Evolutionary conservation across 345 rosid genomes (phyloP), one percentile per base, ranked within the genome.

Genomic region (Arabidopsis suecica): DNA sequence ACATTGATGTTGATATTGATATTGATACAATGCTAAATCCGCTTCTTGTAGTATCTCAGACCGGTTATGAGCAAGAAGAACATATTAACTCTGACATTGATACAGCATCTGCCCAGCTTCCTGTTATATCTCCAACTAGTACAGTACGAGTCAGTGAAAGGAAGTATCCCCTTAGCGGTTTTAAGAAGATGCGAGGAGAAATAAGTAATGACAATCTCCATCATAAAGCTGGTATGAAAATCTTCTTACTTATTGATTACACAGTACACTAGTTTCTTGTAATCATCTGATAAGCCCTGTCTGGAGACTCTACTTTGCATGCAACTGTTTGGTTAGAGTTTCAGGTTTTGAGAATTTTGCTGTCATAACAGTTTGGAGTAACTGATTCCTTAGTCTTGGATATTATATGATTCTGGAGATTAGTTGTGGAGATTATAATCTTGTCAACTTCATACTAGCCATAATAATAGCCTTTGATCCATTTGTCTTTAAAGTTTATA

Each of bases 81-180:
- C 61, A 59, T 41, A 23, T 23, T 72, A 65, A 65, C 23, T 72
- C 72, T 72, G 77, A 65, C 7, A 69, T 56, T 70, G 71, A 55
- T 49, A 63, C 71, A 69, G 45, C 38, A 48, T 56, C 66, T 18
- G 53, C 53, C 20, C 76, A 55, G 45, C 37, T 25, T 36, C 80
- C 37, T 63, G 71, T 48, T 12, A 16, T 30, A 55, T 62, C 80
- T 62, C 59, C 80, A 45, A 36, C 37, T 45, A 63, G 53, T 55
- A 65, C 32, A 1, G 44, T 45, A 10, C 51, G 37, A 45, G 41
- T 77, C 45, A 56, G 38, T 5, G 54, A 55, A 62, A 66, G 71
- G 45, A 64, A 63, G 71, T 70, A 37, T 56, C 51, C 76, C 60
- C 41, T 70, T 77, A n/a, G 53, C 6, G 37, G 16, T 47, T 62